A percentile compares a stretch with the other conserved stretches of the same genome.
Evolutionary conservation across 768 basidiomycete species (phyloP).

Genomic region (Cubamyces sp.): DNA sequence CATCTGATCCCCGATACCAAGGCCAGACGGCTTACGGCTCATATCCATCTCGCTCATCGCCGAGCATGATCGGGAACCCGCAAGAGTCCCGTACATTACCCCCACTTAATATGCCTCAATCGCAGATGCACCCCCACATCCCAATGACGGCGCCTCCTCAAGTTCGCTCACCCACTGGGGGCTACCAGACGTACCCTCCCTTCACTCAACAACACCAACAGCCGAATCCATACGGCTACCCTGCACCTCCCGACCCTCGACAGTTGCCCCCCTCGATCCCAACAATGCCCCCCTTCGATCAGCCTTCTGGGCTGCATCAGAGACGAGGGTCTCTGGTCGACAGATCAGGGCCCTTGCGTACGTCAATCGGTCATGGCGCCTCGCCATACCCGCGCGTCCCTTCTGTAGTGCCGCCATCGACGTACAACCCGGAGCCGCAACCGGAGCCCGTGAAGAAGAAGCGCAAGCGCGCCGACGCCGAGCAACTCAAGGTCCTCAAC

Average conservation of each 20-base stretch:
- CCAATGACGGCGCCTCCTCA: conserved; percentile 28
- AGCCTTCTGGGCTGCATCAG: conserved; percentile 26
- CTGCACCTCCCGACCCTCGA: conserved; percentile 44
- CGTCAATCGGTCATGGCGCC: conserved; percentile 41
- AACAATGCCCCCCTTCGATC: conserved; percentile 20
- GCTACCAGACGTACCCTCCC: conserved; percentile 59
- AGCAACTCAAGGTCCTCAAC: conserved; percentile 79
- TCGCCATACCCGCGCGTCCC: conserved; percentile 56
- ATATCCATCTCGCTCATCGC: conserved; percentile 52
- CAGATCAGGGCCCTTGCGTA: conserved; percentile 29
- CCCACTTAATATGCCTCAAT: conserved; percentile 43
- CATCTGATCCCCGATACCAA: conserved; percentile 53
- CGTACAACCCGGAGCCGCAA: conserved; percentile 28
- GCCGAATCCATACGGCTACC: conserved; percentile 35
- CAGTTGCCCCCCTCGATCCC: conserved; percentile 31
- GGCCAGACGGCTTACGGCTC: conserved; percentile 46
- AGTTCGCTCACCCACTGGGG: conserved; percentile 68
- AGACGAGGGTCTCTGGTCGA: conserved; percentile 42
- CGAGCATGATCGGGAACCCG: conserved; percentile 51
- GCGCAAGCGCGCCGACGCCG: conserved; percentile 81
- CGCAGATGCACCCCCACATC: conserved; percentile 27
- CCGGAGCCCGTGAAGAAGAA: conserved; percentile 77
- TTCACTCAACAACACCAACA: conserved; percentile 46
- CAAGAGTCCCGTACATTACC: conserved; percentile 63
- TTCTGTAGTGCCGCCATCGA: conserved; percentile 24